phyloP scores from a whole-genome alignment of 2,329 filamentous ascomycete species.

The Penicillium sp. region DNA sequence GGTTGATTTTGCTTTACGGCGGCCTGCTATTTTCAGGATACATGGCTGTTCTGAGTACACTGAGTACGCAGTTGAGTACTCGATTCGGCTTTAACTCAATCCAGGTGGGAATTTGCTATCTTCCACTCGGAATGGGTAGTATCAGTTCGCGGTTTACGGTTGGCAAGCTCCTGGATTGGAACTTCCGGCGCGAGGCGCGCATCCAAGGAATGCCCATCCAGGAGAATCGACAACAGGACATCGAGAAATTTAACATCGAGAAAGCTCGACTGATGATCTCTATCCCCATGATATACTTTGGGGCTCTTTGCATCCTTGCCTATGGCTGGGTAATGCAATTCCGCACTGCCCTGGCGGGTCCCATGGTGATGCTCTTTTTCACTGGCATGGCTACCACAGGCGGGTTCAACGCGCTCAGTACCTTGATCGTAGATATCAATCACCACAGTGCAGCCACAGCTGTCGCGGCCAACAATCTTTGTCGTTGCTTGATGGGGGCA shows the following conservation, averaged over 20 bases:
- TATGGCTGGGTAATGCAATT: conserved; percentile 46
- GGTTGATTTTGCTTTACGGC: conserved; percentile 38
- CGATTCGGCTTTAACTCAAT: conserved; percentile 26
- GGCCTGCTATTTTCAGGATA: conserved; percentile 50
- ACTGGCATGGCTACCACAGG: conserved; percentile 36
- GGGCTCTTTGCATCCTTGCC: conserved; percentile 30
- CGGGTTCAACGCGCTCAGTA: conserved; percentile 47
- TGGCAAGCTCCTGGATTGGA: conserved; percentile 65
- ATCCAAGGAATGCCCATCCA: conserved; percentile 51
- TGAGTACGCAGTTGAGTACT: conserved; percentile 48
- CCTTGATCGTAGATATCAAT: conserved; percentile 49
- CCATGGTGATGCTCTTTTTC: conserved; percentile 41
- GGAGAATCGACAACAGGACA: conserved; percentile 53
- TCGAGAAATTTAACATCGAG: conserved; percentile 58
- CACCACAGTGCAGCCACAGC: conserved; percentile 25
- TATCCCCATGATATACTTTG: conserved; percentile 35
- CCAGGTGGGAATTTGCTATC: conserved; percentile 29
- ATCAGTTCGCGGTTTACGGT: conserved; percentile 34
- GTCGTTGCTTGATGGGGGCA: conserved; percentile 29
- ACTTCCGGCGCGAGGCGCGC: conserved; percentile 66
- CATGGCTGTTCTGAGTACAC: conserved; percentile 47
- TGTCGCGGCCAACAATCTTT: conserved; percentile 27
- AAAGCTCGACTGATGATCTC: conserved; percentile 39
- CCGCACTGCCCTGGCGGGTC: conserved; percentile 35
- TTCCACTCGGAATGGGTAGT: conserved; percentile 24